Evolutionary conservation across 1,284 basidiomycete genomes (phyloP), one percentile per base, ranked within the genome.

Genomic region (Leccinum pseudoinsigne): DNA sequence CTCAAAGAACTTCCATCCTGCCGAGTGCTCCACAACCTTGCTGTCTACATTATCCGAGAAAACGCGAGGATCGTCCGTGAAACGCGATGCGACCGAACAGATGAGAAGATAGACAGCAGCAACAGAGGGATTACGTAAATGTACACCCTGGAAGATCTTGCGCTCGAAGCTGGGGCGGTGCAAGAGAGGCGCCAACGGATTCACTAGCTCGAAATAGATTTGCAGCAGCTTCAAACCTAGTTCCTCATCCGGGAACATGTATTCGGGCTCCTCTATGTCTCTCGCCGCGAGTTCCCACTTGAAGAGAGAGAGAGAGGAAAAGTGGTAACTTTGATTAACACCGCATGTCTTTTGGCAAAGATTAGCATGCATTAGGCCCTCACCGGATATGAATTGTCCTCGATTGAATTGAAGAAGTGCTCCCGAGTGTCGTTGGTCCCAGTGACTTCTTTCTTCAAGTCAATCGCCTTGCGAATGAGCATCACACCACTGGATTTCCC

Each of bases 1-100:
- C 36, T 84, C 79, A 67, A 92, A 88, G 77, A 83, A 94, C 67
- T 85, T 86, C 90, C 90, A 93, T 3, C 92, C 92, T 1, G 82
- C 80, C 1, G 88, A 88, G 65, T 86, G 84, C 58, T 71, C 16
- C 16, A 45, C 8, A 74, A 10, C 76, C 47, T 75, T 50, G 74
- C 69, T 12, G 71, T 70, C 62, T 2, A 62, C 47, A 2, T 40
- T 80, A 11, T 84, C 81, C 12, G 81, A 73, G 63, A 84, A 72
- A 0, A 90, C 86, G 6, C 90, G 78, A 0, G 80, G 81, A 67
- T 88, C 92, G 60, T 88, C 81, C 12, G 86, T 85, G 71, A 82
- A 90, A 34, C 89, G 83, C 0, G 91, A 79, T 2, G 86, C 93
- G 61, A 87, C 79, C 0, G 94, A 91, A 72, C 91, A 93, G 0